phyloP scores from a whole-genome alignment of 2,329 filamentous ascomycete species.

The Emericellopsis cladophorae region DNA sequence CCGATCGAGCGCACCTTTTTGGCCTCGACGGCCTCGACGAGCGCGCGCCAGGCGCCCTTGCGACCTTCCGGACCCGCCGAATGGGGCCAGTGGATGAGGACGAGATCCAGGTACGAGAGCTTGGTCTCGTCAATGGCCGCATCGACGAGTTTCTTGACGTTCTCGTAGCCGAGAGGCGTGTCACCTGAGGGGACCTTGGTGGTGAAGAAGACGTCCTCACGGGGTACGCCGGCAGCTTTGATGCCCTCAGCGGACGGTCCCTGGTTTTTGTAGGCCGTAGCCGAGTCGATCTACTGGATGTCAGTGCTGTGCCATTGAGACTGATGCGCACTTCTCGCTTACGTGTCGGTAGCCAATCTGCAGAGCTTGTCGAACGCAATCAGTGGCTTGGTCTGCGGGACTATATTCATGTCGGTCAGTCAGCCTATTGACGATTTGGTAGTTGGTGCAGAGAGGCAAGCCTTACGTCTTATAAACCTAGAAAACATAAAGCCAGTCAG shows the following conservation, averaged over 20 bases:
- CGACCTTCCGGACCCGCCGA: constrained; percentile 36
- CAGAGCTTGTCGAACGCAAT: constrained; percentile 30
- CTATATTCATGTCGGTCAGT: constrained; percentile 7
- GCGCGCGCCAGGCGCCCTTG: constrained; percentile 48
- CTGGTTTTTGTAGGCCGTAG: constrained; percentile 38
- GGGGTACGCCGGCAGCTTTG: constrained; percentile 24
- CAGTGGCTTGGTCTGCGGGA: constrained; percentile 16
- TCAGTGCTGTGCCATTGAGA: not conserved
- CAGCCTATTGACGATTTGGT: constrained; percentile 1
- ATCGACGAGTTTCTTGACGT: constrained; percentile 50
- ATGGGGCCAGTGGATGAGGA: constrained; percentile 49
- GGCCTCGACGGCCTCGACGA: constrained; percentile 50
- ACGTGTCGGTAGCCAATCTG: constrained; percentile 41
- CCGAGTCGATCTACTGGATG: constrained; percentile 34
- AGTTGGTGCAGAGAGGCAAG: not conserved
- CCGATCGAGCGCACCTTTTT: constrained; percentile 50
- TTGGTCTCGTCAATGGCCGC: constrained; percentile 48
- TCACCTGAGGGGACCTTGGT: constrained; percentile 35
- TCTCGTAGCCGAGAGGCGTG: constrained; percentile 40
- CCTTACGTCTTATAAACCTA: constrained; percentile 41
- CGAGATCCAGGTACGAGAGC: constrained; percentile 55
- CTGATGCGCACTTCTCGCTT: constrained; percentile 5
- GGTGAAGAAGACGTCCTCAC: constrained; percentile 41
- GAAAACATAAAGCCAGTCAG: constrained; percentile 1
- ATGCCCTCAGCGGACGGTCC: constrained; percentile 32